Evolutionary conservation across 768 basidiomycete genomes (phyloP).

Genomic region (Exsudoporus frostii): DNA sequence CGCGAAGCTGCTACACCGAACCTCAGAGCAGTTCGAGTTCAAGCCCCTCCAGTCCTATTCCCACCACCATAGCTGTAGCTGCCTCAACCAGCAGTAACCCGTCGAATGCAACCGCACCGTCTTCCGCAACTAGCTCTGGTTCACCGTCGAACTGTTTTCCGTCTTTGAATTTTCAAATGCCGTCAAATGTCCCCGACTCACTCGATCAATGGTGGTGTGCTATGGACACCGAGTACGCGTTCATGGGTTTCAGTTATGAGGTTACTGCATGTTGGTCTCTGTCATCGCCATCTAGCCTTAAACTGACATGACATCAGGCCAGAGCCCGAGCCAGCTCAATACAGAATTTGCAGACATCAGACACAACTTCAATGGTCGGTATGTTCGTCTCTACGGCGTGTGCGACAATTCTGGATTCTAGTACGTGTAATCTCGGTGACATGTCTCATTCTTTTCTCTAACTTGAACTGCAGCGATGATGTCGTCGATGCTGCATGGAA

Average conservation of each 20-base stretch:
- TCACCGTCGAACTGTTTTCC: constrained; percentile 34
- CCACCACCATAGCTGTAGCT: not conserved
- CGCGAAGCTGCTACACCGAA: constrained; percentile 6
- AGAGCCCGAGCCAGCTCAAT: constrained; percentile 47
- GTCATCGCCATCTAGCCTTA: not conserved
- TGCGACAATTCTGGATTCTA: constrained; percentile 42
- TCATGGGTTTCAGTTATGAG: constrained; percentile 77
- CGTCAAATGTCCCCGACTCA: constrained; percentile 43
- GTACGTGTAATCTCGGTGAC: constrained; percentile 15
- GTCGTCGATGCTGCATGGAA: constrained; percentile 67
- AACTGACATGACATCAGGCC: constrained; percentile 41
- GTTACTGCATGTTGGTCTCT: constrained; percentile 53
- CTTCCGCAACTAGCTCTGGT: not conserved
- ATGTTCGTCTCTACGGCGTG: constrained; percentile 50
- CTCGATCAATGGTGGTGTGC: constrained; percentile 64
- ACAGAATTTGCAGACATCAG: constrained; percentile 61
- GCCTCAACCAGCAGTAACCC: not conserved
- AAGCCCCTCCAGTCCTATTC: not conserved
- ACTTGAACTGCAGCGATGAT: constrained; percentile 41
- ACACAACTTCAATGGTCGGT: constrained; percentile 57
- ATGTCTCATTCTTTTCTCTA: constrained; percentile 14
- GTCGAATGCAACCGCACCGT: not conserved
- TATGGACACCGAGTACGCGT: constrained; percentile 62
- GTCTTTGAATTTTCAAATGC: constrained; percentile 51
- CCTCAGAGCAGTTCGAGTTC: not conserved